Conservation (phyloP, 169 alveolate genomes). For the Cryptosporidium andersoni region DNA sequence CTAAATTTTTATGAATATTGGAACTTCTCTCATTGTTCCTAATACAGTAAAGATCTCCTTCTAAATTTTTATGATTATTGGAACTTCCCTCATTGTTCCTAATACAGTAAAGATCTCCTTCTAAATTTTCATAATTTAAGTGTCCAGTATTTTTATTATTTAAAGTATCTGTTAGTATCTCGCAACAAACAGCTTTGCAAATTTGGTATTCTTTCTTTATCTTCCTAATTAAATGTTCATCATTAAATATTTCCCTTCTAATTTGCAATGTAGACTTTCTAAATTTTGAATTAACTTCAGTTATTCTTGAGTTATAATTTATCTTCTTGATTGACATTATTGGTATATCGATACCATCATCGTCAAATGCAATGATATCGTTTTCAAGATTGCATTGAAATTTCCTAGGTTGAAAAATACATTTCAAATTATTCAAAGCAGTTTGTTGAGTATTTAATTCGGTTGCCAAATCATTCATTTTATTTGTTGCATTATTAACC, state of each 20-base stretch:
- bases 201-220: constrained; percentile 58
- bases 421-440: constrained; percentile 46
- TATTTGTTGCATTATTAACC: constrained; percentile 44
- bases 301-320: constrained; percentile 7
- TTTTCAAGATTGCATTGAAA: constrained; percentile 69
- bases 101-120: constrained; percentile 34
- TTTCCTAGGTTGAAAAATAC: constrained; percentile 70
- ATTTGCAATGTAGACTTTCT: constrained; percentile 41
- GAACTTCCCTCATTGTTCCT: constrained; percentile 10
- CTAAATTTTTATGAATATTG: neutral
- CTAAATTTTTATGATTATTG: neutral
- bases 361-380: constrained; percentile 65
- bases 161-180: constrained; percentile 16
- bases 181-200: constrained; percentile 34
- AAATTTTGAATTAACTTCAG: neutral
- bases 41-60: constrained; percentile 19
- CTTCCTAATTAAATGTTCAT: constrained; percentile 4
- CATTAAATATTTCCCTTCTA: constrained; percentile 34
- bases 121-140: constrained; percentile 26
- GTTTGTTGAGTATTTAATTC: constrained; percentile 57
- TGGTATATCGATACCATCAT: constrained; percentile 67
- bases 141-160: constrained; percentile 23
- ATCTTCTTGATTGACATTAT: constrained; percentile 52
- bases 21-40: constrained; percentile 9
- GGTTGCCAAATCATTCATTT: constrained; percentile 41